Conservation (phyloP, 257 asterid genomes). For the Handroanthus guayacan region DNA sequence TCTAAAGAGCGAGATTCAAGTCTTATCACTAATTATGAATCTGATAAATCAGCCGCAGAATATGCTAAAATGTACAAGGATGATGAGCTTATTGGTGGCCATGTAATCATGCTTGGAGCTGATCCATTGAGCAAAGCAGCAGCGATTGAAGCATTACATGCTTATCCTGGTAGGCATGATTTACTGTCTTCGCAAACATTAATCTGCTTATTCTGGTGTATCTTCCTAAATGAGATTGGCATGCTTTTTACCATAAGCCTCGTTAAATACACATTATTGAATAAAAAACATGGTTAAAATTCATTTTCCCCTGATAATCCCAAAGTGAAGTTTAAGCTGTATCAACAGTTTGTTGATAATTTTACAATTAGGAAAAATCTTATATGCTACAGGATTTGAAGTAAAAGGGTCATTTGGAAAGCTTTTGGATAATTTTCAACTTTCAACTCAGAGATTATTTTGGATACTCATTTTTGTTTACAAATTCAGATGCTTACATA, state of each 20-base stretch:
- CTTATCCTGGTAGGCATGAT: slow-evolving; percentile 75
- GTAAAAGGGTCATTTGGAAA: neutral
- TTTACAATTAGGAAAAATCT: neutral
- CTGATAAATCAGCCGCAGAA: slow-evolving; percentile 90
- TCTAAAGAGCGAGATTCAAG: slow-evolving; percentile 66
- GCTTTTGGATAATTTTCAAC: neutral
- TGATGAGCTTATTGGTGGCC: slow-evolving; percentile 89
- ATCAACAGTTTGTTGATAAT: neutral
- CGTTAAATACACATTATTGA: neutral
- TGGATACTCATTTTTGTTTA: neutral
- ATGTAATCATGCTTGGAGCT: slow-evolving; percentile 97
- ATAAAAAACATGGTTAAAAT: neutral
- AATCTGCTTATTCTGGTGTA: slow-evolving; percentile 12
- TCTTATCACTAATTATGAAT: slow-evolving; percentile 87
- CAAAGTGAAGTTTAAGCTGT: neutral
- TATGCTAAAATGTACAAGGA: slow-evolving; percentile 86
- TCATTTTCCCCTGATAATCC: neutral
- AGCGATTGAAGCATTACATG: slow-evolving; percentile 87
- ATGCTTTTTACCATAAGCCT: neutral
- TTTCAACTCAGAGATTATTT: neutral
- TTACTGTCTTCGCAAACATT: slow-evolving; percentile 14
- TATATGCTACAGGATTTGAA: neutral
- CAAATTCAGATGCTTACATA: too few species aligned
- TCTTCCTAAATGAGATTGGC: neutral
- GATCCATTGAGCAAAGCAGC: slow-evolving; percentile 85